Evolutionary conservation across 805 yeast genomes (phyloP).

Genomic region (Zygoascus flipseniorum): DNA sequence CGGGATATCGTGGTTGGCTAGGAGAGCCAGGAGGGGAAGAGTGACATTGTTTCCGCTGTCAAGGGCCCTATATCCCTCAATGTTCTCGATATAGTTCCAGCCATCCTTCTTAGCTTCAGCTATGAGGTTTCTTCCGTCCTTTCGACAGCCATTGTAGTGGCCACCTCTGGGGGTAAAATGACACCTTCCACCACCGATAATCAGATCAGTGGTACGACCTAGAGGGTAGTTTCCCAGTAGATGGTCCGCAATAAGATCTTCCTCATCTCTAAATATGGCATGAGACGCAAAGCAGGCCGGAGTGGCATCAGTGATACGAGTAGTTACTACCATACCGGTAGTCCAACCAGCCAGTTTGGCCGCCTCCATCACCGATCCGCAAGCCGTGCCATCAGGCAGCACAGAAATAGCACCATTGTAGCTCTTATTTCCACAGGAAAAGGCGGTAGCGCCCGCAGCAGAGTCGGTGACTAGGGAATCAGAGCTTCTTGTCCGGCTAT

Average conservation of each 20-base stretch:
- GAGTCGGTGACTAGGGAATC: conserved; percentile 80
- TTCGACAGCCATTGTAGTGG: conserved; percentile 44
- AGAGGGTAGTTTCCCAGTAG: conserved; percentile 75
- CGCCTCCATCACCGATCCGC: conserved; percentile 85
- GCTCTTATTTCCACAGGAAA: conserved; percentile 72
- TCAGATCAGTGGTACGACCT: conserved; percentile 72
- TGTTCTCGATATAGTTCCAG: conserved; percentile 56
- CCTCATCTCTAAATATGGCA: conserved; percentile 65
- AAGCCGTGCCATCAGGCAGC: conserved; percentile 54
- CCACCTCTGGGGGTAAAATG: conserved; percentile 59
- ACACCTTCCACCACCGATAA: conserved; percentile 88
- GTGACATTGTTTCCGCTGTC: conserved; percentile 52
- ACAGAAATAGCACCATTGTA: conserved; percentile 94
- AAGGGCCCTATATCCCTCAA: conserved; percentile 49
- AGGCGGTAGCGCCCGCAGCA: conserved; percentile 97
- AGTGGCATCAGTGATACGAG: conserved; percentile 89
- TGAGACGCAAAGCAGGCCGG: conserved; percentile 88
- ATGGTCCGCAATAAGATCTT: conserved; percentile 80
- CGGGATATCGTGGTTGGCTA: conserved; percentile 74
- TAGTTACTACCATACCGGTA: conserved; percentile 89
- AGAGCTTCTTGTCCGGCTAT: conserved; percentile 75
- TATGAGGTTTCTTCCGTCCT: conserved; percentile 61
- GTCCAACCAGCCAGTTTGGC: conserved; percentile 69
- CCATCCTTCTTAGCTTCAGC: conserved; percentile 53
- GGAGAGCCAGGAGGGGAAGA: conserved; percentile 68